These are phyloP conservation scores for Esteya vermicola DNA, from an alignment of 2,329 filamentous ascomycete genomes.

Conservation along the genomic window DNA sequence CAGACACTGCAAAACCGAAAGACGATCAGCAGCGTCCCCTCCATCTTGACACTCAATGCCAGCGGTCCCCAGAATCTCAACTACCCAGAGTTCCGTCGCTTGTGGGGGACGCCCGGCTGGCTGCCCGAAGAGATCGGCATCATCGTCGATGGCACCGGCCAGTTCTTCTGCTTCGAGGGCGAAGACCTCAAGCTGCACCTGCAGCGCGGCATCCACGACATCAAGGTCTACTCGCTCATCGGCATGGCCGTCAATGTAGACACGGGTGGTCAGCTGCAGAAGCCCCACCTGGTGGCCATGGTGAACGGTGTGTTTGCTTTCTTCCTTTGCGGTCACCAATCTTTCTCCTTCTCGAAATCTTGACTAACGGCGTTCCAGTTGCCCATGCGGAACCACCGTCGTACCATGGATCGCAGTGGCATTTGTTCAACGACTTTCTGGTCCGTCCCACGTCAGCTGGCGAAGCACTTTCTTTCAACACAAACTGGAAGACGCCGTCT, in stretches of 20 bases:
- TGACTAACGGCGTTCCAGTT: conserved; percentile 26
- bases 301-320: conserved; percentile 69
- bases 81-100: conserved; percentile 55
- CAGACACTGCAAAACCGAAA: conserved; percentile 77
- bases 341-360: neutral
- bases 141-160: conserved; percentile 66
- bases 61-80: conserved; percentile 36
- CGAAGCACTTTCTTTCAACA: conserved; percentile 80
- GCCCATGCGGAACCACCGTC: conserved; percentile 48
- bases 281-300: conserved; percentile 80
- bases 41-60: conserved; percentile 81
- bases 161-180: conserved; percentile 90
- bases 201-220: conserved; percentile 63
- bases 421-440: conserved; percentile 94
- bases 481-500: conserved; percentile 83
- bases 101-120: conserved; percentile 87
- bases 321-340: neutral
- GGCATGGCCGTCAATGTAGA: conserved; percentile 86
- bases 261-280: conserved; percentile 60
- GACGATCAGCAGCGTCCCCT: conserved; percentile 66
- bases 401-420: conserved; percentile 61
- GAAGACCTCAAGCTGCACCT: conserved; percentile 72
- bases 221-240: conserved; percentile 81
- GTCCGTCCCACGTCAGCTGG: conserved; percentile 61
- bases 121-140: conserved; percentile 89